Percentiles rank a stretch among this genome's conserved stretches.
Conservation (phyloP, 306 rosid genomes). For the Vigna radiata region DNA sequence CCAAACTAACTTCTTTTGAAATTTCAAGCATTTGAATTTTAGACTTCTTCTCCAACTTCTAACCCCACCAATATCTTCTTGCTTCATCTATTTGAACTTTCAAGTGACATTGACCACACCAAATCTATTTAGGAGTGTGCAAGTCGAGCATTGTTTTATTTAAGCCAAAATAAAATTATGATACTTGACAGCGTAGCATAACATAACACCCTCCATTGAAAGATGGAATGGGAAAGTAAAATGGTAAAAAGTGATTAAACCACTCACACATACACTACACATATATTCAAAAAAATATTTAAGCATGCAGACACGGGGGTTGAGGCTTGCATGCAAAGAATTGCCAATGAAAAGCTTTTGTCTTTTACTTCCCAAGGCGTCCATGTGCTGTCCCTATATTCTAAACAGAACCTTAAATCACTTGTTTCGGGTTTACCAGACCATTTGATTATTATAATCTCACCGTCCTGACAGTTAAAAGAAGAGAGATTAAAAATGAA, state of each 20-base stretch:
- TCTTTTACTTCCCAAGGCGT: constrained; percentile 73
- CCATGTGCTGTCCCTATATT: constrained; percentile 89
- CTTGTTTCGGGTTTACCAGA: constrained; percentile 80
- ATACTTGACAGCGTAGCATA: constrained; percentile 4
- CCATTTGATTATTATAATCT: constrained; percentile 73
- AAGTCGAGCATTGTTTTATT: background rate
- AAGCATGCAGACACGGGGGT: constrained; percentile 37
- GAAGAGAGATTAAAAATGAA: constrained; percentile 44
- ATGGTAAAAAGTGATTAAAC: background rate
- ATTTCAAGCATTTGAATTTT: constrained; percentile 19
- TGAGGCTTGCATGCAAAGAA: constrained; percentile 52
- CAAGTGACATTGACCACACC: constrained; percentile 34
- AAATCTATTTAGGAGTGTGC: constrained; percentile 36
- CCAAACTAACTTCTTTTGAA: constrained; percentile 8
- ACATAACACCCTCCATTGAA: constrained; percentile 37
- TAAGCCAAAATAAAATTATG: constrained; percentile 12
- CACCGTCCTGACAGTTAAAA: constrained; percentile 62
- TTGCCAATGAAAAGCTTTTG: constrained; percentile 55
- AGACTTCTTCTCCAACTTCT: background rate
- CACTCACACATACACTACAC: background rate
- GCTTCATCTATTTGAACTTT: constrained; percentile 25
- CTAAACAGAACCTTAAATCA: constrained; percentile 63
- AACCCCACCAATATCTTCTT: constrained; percentile 1
- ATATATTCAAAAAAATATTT: constrained; percentile 2
- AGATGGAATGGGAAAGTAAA: constrained; percentile 19